A percentile compares a stretch with the other conserved stretches of the same genome.
These are phyloP conservation scores for Psilocybe subaeruginosa DNA, from an alignment of 768 basidiomycete species.

Conservation along the genomic window DNA sequence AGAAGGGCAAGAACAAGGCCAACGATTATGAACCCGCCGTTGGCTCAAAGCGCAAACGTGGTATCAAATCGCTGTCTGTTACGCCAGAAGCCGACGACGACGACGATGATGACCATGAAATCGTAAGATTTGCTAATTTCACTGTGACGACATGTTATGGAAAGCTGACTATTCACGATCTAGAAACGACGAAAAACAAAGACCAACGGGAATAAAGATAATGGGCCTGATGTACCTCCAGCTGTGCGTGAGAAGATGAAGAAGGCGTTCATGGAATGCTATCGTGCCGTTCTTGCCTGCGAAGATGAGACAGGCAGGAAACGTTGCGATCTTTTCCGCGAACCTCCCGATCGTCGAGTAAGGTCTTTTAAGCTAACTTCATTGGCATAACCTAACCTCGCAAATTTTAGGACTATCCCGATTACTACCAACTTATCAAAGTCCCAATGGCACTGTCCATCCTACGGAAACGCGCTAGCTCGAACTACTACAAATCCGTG, in stretches of 20 bases:
- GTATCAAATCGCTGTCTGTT: slow-evolving; percentile 71
- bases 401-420: slow-evolving; percentile 73
- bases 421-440: slow-evolving; percentile 89
- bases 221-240: slow-evolving; percentile 53
- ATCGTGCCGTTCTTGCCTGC: slow-evolving; percentile 72
- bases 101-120: slow-evolving; percentile 71
- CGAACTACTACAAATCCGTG: slow-evolving; percentile 74
- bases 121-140: slow-evolving; percentile 42
- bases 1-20: slow-evolving; percentile 68
- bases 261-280: slow-evolving; percentile 77
- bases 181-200: slow-evolving; percentile 90
- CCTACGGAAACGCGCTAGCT: slow-evolving; percentile 76
- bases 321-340: slow-evolving; percentile 86
- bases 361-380: slow-evolving; percentile 20
- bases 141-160: background rate
- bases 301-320: slow-evolving; percentile 76
- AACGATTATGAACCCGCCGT: slow-evolving; percentile 52
- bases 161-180: slow-evolving; percentile 7
- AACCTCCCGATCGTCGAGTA: slow-evolving; percentile 81
- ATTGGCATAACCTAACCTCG: background rate
- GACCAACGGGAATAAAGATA: slow-evolving; percentile 27
- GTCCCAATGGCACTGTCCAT: slow-evolving; percentile 87
- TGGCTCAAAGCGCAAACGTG: slow-evolving; percentile 78
- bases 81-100: slow-evolving; percentile 68
- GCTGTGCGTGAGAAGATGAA: slow-evolving; percentile 78